Conservation (phyloP, 129 eudicot species). For the Dittrichia graveolens region DNA sequence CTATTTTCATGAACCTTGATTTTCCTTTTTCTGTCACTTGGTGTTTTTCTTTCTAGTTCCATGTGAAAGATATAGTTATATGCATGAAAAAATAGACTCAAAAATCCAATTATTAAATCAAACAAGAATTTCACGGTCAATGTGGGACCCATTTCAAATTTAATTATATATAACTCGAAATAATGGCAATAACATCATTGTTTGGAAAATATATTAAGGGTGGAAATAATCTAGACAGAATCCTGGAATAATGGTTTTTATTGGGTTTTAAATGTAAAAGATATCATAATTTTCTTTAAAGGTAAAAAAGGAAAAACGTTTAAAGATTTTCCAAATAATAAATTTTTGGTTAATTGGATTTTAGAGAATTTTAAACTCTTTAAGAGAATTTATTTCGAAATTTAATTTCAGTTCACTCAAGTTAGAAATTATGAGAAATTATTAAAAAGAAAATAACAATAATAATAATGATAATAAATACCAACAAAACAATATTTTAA, state of each 20-base stretch:
- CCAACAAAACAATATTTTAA: no score
- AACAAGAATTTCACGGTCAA: neutral
- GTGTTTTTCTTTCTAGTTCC: neutral
- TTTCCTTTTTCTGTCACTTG: neutral
- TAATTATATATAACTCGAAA: conserved; percentile 24
- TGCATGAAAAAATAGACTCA: neutral
- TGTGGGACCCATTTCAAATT: conserved; percentile 3
- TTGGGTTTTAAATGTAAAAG: conserved; percentile 45
- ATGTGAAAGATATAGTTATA: conserved; percentile 16
- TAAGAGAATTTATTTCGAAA: conserved; percentile 7
- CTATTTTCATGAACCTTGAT: no score
- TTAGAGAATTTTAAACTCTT: neutral
- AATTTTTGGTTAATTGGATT: conserved; percentile 13
- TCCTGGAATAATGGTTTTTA: conserved; percentile 35
- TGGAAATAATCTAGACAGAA: conserved; percentile 34
- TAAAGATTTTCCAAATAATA: conserved; percentile 5
- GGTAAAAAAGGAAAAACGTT: conserved; percentile 25
- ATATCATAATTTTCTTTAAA: conserved; percentile 23
- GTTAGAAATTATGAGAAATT: neutral
- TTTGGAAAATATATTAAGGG: conserved; percentile 26
- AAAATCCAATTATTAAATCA: conserved; percentile 10
- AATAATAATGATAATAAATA: no score
- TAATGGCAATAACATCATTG: conserved; percentile 15
- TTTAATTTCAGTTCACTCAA: neutral
- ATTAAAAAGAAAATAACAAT: no score